These are phyloP conservation scores for Solidago caesia DNA, from an alignment of 129 eudicot genomes.

Conservation along the genomic window DNA sequence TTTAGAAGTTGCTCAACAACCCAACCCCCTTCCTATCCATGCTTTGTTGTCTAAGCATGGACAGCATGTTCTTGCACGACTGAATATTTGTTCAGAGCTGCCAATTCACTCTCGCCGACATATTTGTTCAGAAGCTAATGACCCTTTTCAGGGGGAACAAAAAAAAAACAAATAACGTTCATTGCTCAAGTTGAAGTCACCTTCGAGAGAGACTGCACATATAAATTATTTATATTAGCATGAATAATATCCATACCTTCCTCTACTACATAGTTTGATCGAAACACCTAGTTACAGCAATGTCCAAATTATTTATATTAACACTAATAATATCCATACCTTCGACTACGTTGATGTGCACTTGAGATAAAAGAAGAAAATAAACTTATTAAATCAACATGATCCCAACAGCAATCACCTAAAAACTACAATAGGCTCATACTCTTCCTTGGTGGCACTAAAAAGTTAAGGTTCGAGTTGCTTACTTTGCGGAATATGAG, in stretches of 20 bases:
- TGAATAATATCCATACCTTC: not conserved
- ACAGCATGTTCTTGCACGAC: conserved; percentile 93
- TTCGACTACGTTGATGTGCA: no score
- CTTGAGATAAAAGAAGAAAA: no score
- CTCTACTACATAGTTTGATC: not conserved
- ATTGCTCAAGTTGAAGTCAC: conserved; percentile 94
- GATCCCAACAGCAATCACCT: no score
- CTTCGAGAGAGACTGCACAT: conserved; percentile 70
- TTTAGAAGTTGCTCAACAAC: conserved; percentile 77
- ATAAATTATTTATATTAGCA: not conserved
- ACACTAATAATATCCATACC: no score
- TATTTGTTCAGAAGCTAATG: conserved; percentile 87
- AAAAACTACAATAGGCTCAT: no score
- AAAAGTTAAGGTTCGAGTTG: no score
- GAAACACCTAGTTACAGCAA: no score
- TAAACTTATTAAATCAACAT: no score
- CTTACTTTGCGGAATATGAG: no score
- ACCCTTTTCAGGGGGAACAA: conserved; percentile 51
- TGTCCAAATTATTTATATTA: no score
- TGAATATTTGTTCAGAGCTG: conserved; percentile 76
- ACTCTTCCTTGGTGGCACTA: no score
- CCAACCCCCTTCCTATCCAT: conserved; percentile 91
- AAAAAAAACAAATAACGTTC: no score
- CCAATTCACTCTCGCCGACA: conserved; percentile 94
- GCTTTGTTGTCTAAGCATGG: conserved; percentile 85